Evolutionary conservation across 306 rosid species (phyloP), one percentile per base, ranked within the genome.

Genomic region (Fagus crenata): DNA sequence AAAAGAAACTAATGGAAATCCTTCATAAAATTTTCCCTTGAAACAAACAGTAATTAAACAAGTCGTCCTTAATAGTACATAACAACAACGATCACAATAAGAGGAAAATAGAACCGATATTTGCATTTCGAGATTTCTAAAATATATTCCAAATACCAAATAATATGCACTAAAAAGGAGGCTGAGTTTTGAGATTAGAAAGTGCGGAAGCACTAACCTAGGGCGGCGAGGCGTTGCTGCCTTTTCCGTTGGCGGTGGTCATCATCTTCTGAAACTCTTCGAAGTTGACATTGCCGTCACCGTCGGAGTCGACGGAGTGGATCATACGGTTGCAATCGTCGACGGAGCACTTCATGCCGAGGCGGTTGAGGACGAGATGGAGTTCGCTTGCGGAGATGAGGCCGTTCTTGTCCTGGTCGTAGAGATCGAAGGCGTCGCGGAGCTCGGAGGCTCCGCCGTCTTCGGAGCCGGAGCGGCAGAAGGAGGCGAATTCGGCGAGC

Each of bases 201-300:
- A 42, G 9, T 1, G 13, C 2, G 13, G 9, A 43, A 43, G 9
- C 9, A 3, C 7, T 7, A 32, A 60, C 40, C 81, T 85, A 81
- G 2, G 36, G 70, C 53, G 68, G 49, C 58, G 80, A 43, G 49
- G 71, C 77, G 40, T 79, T 69, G 2, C 22, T 22, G 37, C 39
- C 17, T 17, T 14, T 82, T 81, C 22, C 8, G 31, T 15, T 68
- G 11, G 9, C 14, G 82, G 76, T 77, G 75, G 54, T 83, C 99
- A 92, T 96, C 99, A 96, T 96, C 84, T 74, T 67, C 88, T 78
- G 78, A 78, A 96, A 96, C 84, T 96, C 99, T 3, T 83, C 88
- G 81, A 91, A 96, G 75, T 87, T 91, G 41, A 96, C 99, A 75
- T 89, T 82, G 2, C 91, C 97, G 36, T 96, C 99, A 42, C 93